Evolutionary conservation across 768 basidiomycete species (phyloP).

Genomic region (Lactarius deliciosus): DNA sequence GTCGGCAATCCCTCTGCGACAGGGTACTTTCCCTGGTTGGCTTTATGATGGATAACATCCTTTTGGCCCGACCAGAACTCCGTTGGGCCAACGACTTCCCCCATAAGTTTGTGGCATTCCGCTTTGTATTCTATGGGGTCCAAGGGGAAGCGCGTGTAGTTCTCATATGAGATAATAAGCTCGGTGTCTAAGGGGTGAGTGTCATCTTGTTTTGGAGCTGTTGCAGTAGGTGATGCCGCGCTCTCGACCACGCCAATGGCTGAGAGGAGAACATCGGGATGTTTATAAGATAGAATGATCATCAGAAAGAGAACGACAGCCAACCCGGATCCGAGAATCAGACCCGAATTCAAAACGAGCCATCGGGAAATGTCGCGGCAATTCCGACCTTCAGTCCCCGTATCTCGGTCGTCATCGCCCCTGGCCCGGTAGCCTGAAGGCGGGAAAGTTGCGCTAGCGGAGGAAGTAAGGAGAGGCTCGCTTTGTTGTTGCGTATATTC

Average conservation of each 20-base stretch:
- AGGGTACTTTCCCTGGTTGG: slow-evolving; percentile 29
- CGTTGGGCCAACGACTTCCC: slow-evolving; percentile 48
- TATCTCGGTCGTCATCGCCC: slow-evolving; percentile 41
- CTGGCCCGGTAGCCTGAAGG: slow-evolving; percentile 41
- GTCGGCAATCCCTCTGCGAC: slow-evolving; percentile 32
- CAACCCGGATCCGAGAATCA: slow-evolving; percentile 46
- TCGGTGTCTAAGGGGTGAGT: slow-evolving; percentile 25
- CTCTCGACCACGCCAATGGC: slow-evolving; percentile 41
- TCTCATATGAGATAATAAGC: slow-evolving; percentile 50
- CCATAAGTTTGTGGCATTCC: slow-evolving; percentile 54
- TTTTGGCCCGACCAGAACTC: slow-evolving; percentile 50
- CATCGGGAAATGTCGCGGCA: slow-evolving; percentile 9
- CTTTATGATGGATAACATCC: slow-evolving; percentile 37
- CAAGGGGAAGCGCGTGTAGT: slow-evolving; percentile 59
- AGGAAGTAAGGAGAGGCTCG: slow-evolving; percentile 52
- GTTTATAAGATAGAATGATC: slow-evolving; percentile 48
- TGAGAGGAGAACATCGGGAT: slow-evolving; percentile 47
- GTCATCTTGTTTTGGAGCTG: slow-evolving; percentile 31
- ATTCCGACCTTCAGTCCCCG: slow-evolving; percentile 16
- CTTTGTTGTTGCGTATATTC: slow-evolving; percentile 38
- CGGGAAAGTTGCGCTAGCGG: slow-evolving; percentile 38
- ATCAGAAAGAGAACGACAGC: slow-evolving; percentile 49
- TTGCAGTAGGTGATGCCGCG: slow-evolving; percentile 26
- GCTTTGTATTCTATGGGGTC: slow-evolving; percentile 53
- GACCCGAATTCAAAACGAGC: slow-evolving; percentile 37